phyloP scores from a whole-genome alignment of 352 stramenopile species.

The Pythium diclinum region DNA sequence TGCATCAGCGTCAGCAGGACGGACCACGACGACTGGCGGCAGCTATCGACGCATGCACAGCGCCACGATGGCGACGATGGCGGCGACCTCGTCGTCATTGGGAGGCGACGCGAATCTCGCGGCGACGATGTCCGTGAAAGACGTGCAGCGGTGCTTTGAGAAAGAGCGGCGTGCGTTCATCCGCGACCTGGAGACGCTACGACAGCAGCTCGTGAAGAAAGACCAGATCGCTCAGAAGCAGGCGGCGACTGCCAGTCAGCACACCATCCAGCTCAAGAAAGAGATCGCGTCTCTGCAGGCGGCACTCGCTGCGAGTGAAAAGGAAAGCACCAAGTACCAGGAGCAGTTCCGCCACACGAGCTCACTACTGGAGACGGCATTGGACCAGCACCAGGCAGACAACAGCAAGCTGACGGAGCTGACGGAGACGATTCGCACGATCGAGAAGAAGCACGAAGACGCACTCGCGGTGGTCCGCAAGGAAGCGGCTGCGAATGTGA shows the following conservation, averaged over 20 bases:
- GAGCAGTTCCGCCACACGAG: constrained; percentile 68
- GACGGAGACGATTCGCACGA: constrained; percentile 48
- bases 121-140: constrained; percentile 57
- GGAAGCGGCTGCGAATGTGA: constrained; percentile 49
- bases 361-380: constrained; percentile 61
- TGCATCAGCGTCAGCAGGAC: neutral
- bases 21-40: neutral
- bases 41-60: constrained; percentile 19
- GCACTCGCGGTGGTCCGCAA: constrained; percentile 52
- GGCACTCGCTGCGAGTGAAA: constrained; percentile 39
- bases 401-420: constrained; percentile 46
- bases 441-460: constrained; percentile 67
- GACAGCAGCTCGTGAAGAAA: constrained; percentile 76
- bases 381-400: constrained; percentile 76
- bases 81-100: neutral
- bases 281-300: constrained; percentile 62
- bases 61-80: neutral
- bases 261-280: constrained; percentile 74
- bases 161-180: constrained; percentile 72
- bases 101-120: neutral
- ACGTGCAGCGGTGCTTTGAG: constrained; percentile 73
- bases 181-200: constrained; percentile 66
- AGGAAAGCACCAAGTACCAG: constrained; percentile 42
- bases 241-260: constrained; percentile 47
- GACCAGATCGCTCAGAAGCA: constrained; percentile 51